Conservation (phyloP, 352 stramenopile genomes). For the Peronosclerospora sorghi region DNA sequence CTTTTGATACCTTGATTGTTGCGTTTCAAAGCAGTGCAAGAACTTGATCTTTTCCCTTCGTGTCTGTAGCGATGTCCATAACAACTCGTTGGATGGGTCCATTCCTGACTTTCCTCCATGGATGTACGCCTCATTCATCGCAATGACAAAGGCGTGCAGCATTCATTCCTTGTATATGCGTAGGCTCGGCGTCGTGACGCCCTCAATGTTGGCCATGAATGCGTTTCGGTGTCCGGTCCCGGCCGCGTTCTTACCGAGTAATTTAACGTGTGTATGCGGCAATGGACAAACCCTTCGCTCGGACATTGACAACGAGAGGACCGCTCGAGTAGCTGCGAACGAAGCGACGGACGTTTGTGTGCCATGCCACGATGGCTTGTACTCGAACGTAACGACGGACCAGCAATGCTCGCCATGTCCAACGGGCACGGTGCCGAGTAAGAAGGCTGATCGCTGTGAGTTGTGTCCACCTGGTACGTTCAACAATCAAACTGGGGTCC, state of each 20-base stretch:
- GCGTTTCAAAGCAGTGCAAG: too few relatives aligned
- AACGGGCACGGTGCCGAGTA: constrained; percentile 3
- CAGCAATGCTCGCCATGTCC: constrained; percentile 34
- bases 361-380: constrained; percentile 26
- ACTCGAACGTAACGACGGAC: constrained; percentile 35
- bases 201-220: constrained; percentile 12
- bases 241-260: constrained; percentile 6
- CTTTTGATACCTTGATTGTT: too few relatives aligned
- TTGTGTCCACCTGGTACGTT: constrained; percentile 40
- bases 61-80: constrained; percentile 20
- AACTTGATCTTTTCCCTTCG: too few relatives aligned
- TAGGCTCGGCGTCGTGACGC: constrained; percentile 8
- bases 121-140: constrained; percentile 19
- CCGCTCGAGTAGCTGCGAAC: constrained; percentile 5
- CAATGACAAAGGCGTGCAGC: too few relatives aligned
- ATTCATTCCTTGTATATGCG: not conserved
- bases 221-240: constrained; percentile 11
- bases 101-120: constrained; percentile 15
- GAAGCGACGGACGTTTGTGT: constrained; percentile 14
- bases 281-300: constrained; percentile 8
- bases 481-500: constrained; percentile 18
- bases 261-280: constrained; percentile 26
- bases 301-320: not conserved
- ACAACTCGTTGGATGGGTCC: constrained; percentile 22
- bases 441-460: constrained; percentile 10